phyloP scores from a whole-genome alignment of 306 rosid species.

The Cucumis sativus region Cucumber_9930_V3 NC_026656.2:20701501-20702000 shows the following conservation, averaged over 20 bases:
- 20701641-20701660: slow-evolving; percentile 22
- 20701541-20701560: slow-evolving; percentile 7
- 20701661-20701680: slow-evolving; percentile 9
- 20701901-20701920: background rate
- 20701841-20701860: background rate
- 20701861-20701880: background rate
- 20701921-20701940: background rate
- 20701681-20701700: slow-evolving; percentile 3
- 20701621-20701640: slow-evolving; percentile 99
- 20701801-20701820: background rate
- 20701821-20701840: background rate
- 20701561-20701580: slow-evolving; percentile 89
- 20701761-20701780: background rate
- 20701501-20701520: background rate
- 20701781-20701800: background rate
- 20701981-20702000: background rate
- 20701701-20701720: background rate
- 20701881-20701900: background rate
- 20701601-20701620: slow-evolving; percentile 88
- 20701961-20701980: background rate
- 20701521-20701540: background rate
- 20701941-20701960: background rate
- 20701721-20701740: background rate
- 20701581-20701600: slow-evolving; percentile 97
- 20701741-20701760: background rate